Percentiles rank a stretch among this genome's conserved stretches.
Conservation (phyloP, 2,329 filamentous ascomycete species). For the Endothia cerciana region DNA sequence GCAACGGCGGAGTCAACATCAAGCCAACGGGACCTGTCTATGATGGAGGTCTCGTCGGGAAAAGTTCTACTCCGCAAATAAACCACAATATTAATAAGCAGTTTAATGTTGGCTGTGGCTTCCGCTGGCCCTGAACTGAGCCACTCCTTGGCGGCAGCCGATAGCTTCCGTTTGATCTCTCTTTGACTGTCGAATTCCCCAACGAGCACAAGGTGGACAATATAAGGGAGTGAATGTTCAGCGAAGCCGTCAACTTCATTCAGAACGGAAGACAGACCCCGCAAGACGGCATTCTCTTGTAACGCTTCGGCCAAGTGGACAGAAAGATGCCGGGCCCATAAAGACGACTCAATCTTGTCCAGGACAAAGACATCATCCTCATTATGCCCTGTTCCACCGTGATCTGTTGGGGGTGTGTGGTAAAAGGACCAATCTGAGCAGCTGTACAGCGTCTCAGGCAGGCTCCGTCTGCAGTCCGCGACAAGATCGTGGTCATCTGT, state of each 20-base stretch:
- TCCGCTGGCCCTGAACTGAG: constrained; percentile 53
- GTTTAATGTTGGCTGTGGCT: constrained; percentile 66
- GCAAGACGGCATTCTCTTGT: constrained; percentile 68
- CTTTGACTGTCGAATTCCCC: constrained; percentile 67
- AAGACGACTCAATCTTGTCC: constrained; percentile 47
- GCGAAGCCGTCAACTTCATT: constrained; percentile 70
- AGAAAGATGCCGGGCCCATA: constrained; percentile 67
- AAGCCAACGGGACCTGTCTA: constrained; percentile 82
- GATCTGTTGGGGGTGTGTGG: constrained; percentile 59
- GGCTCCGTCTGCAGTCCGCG: constrained; percentile 53
- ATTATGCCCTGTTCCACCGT: constrained; percentile 33
- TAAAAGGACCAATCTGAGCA: constrained; percentile 63
- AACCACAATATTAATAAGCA: constrained; percentile 78
- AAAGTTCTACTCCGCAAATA: constrained; percentile 84
- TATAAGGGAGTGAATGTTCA: constrained; percentile 75
- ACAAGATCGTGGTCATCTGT: constrained; percentile 52
- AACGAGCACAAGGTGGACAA: constrained; percentile 80
- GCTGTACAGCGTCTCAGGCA: constrained; percentile 55
- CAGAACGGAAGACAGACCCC: constrained; percentile 69
- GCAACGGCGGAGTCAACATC: constrained; percentile 76
- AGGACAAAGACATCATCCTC: constrained; percentile 42
- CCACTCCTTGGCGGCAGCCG: constrained; percentile 66
- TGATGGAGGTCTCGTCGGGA: constrained; percentile 76
- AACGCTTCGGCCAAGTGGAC: constrained; percentile 64
- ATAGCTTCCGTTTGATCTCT: constrained; percentile 64